Evolutionary conservation across 768 basidiomycete genomes (phyloP), one percentile per base, ranked within the genome.

Genomic region (Hypsizygus marmoreus): DNA sequence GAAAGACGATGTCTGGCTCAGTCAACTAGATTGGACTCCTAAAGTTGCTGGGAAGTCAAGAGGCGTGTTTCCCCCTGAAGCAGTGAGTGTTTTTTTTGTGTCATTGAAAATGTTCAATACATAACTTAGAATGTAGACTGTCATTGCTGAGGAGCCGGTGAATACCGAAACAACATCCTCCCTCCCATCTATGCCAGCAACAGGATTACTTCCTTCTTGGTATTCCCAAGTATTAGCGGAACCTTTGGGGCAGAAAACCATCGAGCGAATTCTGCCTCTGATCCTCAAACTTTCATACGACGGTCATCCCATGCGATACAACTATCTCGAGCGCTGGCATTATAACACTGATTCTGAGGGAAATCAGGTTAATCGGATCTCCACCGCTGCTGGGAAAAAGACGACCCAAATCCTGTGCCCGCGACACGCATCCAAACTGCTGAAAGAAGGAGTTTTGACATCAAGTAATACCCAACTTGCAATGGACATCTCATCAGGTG

Each of bases 1-100:
- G 87, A 79, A 74, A 61, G 72, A 76, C 2, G 88, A 92, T 64
- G 82, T 82, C 6, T 97, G 93, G 92, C 66, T 95, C 11, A 78
- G 74, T 38, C 97, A 99, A 63, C 72, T 98, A 46, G 95, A 99
- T 62, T 98, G 97, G 97, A 85, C 90, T 1, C 91, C 91, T 1
- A 97, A 98, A 64, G 72, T 77, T 5, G 83, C 81, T 0, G 77
- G 80, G 28, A 82, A 82, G 62, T 82, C 85, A 7, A 73, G 89
- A 59, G 88, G 88, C 0, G 60, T 88, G 6, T 44, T 65, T 9
- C 55, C 67, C 12, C 48, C 61, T 2, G 64, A 67, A n/a, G 22
- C 41, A 17, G 61, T 51, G 45, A 34, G 61, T 51, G 10, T 20
- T 17, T 45, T 40, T 25, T 30, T 20, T 14, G 47, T 14, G n/a